Base-by-base conservation (phyloP, 371 early-diverging fungal species). In the Phascolomyces articulosus region DNA sequence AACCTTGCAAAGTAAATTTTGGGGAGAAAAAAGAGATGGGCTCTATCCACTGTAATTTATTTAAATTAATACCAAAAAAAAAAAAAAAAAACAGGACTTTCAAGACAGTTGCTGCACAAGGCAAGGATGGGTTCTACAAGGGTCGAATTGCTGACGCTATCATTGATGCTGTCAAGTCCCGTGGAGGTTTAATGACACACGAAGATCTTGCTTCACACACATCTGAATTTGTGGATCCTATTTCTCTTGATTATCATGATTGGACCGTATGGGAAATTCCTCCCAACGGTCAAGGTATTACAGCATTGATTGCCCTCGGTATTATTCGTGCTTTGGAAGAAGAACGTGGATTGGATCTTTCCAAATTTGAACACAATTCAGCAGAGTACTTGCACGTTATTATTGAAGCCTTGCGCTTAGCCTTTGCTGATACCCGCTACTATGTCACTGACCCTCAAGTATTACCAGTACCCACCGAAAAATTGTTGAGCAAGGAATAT, bases 91-190 rank as follows among this genome's bases (percentile, higher is more conserved):
- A 11, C 61, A 85, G 87, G 21, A 91, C 92, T 4, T 85, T 92
- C 61, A 74, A 85, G 40, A 40, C 67, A 20, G 66, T 95, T 20
- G 93, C 87, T 1, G 63, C 71, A 27, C 59, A 90, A 1, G 96
- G 95, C 6, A 83, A 86, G 62, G 71, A 71, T 11, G 92, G 87
- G 1, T 96, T 96, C 71, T 96, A 96, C 67, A 67, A 76, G 29
- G 96, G 96, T n/a, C 75, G 79, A 16, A 83, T 95, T 16, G 95
- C 91, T 15, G 74, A 91, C 34, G 75, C 85, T 0, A 91, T 97
- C 40, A 84, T 95, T 2, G 66, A 86, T n/a, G 72, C 85, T 9
- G 67, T 93, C 16, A 68, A 72, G 20, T 64, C 70, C 4, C 74
- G 78, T 11, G 95, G 95, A n/a, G 91, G 96, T n/a, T 53, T 86